phyloP scores from a whole-genome alignment of 768 basidiomycete species.

The Guyanaporus albipodus region DNA sequence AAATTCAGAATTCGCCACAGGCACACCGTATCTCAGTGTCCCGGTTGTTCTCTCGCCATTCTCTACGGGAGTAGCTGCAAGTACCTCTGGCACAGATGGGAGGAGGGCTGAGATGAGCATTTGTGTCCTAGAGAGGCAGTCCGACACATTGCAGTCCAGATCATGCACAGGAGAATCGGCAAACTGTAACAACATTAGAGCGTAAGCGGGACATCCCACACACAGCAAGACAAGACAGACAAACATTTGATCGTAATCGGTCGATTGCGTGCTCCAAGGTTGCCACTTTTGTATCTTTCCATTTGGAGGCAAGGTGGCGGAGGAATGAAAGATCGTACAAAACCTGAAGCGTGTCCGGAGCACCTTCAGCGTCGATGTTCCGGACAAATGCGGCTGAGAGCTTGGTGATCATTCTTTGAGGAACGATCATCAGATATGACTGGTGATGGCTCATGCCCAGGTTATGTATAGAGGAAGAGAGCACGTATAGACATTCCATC shows the following conservation, averaged over 20 bases:
- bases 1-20: conserved; percentile 50
- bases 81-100: conserved; percentile 31
- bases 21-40: conserved; percentile 52
- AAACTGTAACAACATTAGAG: conserved; percentile 13
- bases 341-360: conserved; percentile 29
- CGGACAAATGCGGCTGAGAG: conserved; percentile 32
- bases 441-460: conserved; percentile 46
- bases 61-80: conserved; percentile 20
- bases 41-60: conserved; percentile 36
- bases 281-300: conserved; percentile 16
- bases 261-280: conserved; percentile 29
- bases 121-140: conserved; percentile 55
- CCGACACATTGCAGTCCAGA: conserved; percentile 32
- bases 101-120: conserved; percentile 59
- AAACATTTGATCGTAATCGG: conserved; percentile 27
- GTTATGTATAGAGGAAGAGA: conserved; percentile 53
- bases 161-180: conserved; percentile 10
- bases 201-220: conserved; percentile 1
- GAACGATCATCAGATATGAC: conserved; percentile 32
- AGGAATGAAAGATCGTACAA: conserved; percentile 50
- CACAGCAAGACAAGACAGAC: conserved; percentile 8
- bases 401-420: conserved; percentile 38
- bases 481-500: conserved; percentile 48
- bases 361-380: conserved; percentile 31
- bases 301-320: conserved; percentile 36